Conservation (phyloP, 306 rosid genomes). For the Vigna angularis region DNA sequence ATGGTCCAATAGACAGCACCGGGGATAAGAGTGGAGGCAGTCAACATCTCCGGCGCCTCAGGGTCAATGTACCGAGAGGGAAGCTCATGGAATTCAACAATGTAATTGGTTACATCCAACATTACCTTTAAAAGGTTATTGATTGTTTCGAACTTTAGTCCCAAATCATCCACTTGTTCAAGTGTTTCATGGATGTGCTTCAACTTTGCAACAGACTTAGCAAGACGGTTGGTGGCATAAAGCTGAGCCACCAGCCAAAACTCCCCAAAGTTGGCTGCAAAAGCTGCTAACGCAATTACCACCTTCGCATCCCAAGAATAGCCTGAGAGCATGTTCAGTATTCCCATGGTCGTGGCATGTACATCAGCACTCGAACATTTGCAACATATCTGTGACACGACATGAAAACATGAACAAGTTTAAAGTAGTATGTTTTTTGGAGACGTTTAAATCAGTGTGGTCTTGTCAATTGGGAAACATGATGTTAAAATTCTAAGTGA, state of each 20-base stretch:
- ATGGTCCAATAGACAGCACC: slow-evolving; percentile 76
- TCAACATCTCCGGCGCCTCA: slow-evolving; percentile 42
- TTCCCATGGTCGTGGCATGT: slow-evolving; percentile 63
- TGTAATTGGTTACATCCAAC: slow-evolving; percentile 60
- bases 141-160: slow-evolving; percentile 56
- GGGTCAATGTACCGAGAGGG: slow-evolving; percentile 51
- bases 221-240: slow-evolving; percentile 54
- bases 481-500: not conserved
- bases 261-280: slow-evolving; percentile 66
- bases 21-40: slow-evolving; percentile 53
- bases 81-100: slow-evolving; percentile 62
- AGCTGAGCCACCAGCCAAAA: slow-evolving; percentile 63
- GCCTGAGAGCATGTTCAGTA: slow-evolving; percentile 53
- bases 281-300: slow-evolving; percentile 68
- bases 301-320: slow-evolving; percentile 77
- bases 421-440: not conserved
- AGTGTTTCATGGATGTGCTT: slow-evolving; percentile 61
- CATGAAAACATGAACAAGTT: slow-evolving; percentile 9
- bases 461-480: not conserved
- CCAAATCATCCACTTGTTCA: slow-evolving; percentile 47
- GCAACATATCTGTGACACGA: slow-evolving; percentile 58
- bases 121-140: slow-evolving; percentile 52
- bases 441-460: not conserved
- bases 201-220: slow-evolving; percentile 59
- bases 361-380: slow-evolving; percentile 58